Base-by-base conservation (phyloP, 768 basidiomycete genomes). In the Tubosaeta sp. region DNA sequence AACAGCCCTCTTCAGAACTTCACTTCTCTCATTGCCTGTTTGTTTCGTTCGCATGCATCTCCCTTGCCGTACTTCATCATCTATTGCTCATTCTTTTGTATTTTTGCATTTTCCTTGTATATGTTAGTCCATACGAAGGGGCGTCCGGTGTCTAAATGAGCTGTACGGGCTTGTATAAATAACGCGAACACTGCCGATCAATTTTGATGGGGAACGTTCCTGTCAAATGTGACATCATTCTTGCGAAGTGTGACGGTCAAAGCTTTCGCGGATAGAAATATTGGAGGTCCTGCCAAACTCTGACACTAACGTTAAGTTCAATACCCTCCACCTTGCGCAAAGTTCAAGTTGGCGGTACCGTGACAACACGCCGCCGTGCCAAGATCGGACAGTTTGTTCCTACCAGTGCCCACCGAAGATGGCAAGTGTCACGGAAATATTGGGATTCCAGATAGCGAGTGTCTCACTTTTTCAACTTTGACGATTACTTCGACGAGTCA, bases 381-480 rank as follows among this genome's bases (percentile, higher is more conserved):
- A 42, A 44, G n/a, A 31, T 31, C 8, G 8, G n/a, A n/a, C 42
- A 29, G 42, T n/a, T 34, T 21, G 38, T 22, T 34, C 21, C 31
- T 32, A n/a, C 31, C 6, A 18, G 10, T 22, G 32, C 19, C 47
- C 19, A 3, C 38, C 41, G 19, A 48, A 48, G 16, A 48, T 24
- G 16, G 39, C 11, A 47, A 31, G 59, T 8, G 8, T 27, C 25
- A 27, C 25, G 25, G 8, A 27, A 27, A n/a, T n/a, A n/a, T 8
- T 27, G 25, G 8, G 25, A 27, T 27, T 27, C 25, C 25, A 27
- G 25, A 27, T n/a, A n/a, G 8, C 25, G 25, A 27, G 4, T 27
- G 25, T 61, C 53, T 61, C 60, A 61, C 59, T 58, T 55, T 49
- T 27, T 43, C n/a, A 36, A 40, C 16, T 32, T 44, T 27, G 25